A percentile compares a stretch with the other conserved stretches of the same genome.
These are phyloP conservation scores for Crithidia bombi DNA, from an alignment of 208 protist species.

Conservation along the genomic window DNA sequence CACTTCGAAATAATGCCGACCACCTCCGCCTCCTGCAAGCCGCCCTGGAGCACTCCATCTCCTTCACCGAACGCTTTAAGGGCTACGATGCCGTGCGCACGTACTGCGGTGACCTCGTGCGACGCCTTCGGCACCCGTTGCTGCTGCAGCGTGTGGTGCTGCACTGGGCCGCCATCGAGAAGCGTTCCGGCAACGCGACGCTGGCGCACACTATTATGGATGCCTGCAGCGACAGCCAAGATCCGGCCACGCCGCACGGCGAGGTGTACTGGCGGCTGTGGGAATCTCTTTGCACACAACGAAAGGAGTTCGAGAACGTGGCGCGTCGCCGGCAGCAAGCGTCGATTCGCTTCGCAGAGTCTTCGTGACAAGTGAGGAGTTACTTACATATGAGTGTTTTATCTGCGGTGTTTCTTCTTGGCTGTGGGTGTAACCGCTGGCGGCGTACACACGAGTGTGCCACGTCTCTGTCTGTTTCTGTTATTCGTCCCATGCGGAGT, in stretches of 20 bases:
- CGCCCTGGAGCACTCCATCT: conserved; percentile 59
- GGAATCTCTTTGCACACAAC: conserved; percentile 68
- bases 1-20: conserved; percentile 14
- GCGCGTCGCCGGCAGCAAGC: conserved; percentile 66
- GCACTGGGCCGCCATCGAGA: conserved; percentile 82
- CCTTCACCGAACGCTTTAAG: conserved; percentile 43
- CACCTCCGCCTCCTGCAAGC: conserved; percentile 47
- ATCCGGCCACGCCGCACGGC: conserved; percentile 57
- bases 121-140: conserved; percentile 26
- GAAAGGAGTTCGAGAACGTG: conserved; percentile 72
- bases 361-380: neutral
- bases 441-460: too few species aligned
- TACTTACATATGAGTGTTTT: too few species aligned
- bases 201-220: conserved; percentile 69
- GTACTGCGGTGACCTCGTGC: conserved; percentile 51
- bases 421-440: too few species aligned
- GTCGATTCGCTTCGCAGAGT: conserved; percentile 42
- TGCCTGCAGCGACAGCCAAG: conserved; percentile 73
- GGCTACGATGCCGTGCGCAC: conserved; percentile 51
- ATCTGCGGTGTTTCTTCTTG: neutral
- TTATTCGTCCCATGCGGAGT: too few species aligned
- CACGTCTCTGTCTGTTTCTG: too few species aligned
- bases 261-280: conserved; percentile 76
- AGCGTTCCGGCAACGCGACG: conserved; percentile 49
- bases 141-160: conserved; percentile 72